Evolutionary conservation across 371 early-diverging fungal species (phyloP).

Genomic region (Thermomucor indicae-seudaticae): DNA sequence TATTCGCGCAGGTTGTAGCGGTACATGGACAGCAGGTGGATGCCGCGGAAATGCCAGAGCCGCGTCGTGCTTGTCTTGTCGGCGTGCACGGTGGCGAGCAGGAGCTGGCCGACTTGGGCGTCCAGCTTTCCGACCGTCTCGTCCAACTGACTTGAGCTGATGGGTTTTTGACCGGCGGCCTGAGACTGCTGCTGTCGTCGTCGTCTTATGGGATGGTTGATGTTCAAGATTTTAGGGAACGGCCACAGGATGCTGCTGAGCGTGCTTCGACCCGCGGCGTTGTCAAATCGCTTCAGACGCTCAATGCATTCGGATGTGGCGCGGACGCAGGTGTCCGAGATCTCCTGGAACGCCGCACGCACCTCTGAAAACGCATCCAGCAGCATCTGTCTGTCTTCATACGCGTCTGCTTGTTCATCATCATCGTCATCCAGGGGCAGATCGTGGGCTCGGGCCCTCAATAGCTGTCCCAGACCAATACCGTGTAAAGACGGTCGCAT

Average conservation of each 20-base stretch:
- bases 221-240: slow-evolving; percentile 24
- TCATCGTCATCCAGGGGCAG: not conserved
- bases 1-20: slow-evolving; percentile 10
- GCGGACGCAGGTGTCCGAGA: slow-evolving; percentile 1
- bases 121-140: slow-evolving; percentile 2
- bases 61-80: too few relatives aligned
- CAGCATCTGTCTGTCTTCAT: slow-evolving; percentile 1
- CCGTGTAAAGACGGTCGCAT: slow-evolving; percentile 31
- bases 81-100: not conserved
- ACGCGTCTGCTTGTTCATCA: not conserved
- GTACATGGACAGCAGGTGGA: slow-evolving; percentile 13
- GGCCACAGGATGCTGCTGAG: slow-evolving; percentile 35
- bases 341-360: slow-evolving; percentile 2
- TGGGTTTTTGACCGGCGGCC: too few relatives aligned
- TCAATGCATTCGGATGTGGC: slow-evolving; percentile 3
- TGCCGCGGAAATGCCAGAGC: not conserved
- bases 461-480: slow-evolving; percentile 29
- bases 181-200: not conserved
- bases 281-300: slow-evolving; percentile 10
- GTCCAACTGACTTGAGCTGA: not conserved
- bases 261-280: slow-evolving; percentile 12
- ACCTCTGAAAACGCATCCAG: not conserved
- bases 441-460: slow-evolving; percentile 9
- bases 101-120: not conserved
- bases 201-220: not conserved